Evolutionary conservation across 2,329 filamentous ascomycete species (phyloP), one percentile per base, ranked within the genome.

Genomic region (Monilinia laxa): DNA sequence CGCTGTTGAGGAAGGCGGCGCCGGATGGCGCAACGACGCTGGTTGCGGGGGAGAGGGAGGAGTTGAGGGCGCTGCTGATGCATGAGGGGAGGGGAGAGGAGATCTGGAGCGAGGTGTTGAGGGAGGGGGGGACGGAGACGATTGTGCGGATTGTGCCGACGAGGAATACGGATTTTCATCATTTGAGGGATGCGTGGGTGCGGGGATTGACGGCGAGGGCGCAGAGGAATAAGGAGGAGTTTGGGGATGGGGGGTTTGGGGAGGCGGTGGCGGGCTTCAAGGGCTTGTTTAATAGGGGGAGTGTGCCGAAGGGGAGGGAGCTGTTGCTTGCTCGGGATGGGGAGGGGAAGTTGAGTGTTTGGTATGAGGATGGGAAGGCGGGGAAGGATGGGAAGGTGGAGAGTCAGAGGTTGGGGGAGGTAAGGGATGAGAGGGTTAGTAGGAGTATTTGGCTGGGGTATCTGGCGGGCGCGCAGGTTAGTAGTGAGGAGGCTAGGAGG

Each of bases 141-240:
- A 85, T 89, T 0, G 88, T 96, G 79, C 86, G 94, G 56, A 90
- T 99, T 70, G 88, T 94, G 3, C 95, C 95, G 0, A 93, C 92
- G n/a, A 85, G 92, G 49, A 93, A 96, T 78, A 99, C 95, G 23
- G 93, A 98, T 78, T 98, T 97, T 78, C 87, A 89, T 71, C 95
- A 99, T 77, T 79, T 99, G 69, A 87, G 94, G 52, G 95, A 99
- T 76, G 95, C 91, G 1, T 96, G 93, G 81, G 91, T 97, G 68
- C 86, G 93, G 7, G 90, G 91, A 28, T 90, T 99, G 70, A 90
- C 91, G 64, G 89, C 86, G 11, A 87, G 90, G 45, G 89, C 90
- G 2, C 83, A 88, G 70, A 81, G 83, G 28, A 47, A 70, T 20
- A 56, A 55, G n/a, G 79, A 80, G 45, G 78, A 79, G 1, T 82